These are phyloP conservation scores for Colletotrichum sp. DNA, from an alignment of 2,329 filamentous ascomycete species.

Conservation along the genomic window DNA sequence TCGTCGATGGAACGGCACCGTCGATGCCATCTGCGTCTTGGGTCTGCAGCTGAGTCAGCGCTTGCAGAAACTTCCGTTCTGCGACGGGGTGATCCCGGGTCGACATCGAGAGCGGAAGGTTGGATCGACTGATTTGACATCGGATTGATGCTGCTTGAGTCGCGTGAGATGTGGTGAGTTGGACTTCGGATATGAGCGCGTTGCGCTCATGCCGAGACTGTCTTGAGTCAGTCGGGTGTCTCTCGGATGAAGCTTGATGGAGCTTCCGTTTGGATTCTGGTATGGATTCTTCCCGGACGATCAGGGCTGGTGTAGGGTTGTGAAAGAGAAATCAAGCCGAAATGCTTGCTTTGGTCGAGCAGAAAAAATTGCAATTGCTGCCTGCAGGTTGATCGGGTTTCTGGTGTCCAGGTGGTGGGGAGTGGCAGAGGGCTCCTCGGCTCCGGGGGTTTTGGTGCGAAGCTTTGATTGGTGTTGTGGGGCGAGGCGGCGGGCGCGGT, in stretches of 20 bases:
- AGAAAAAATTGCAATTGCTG: background rate
- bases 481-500: background rate
- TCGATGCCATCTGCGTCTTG: background rate
- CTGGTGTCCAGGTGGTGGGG: background rate
- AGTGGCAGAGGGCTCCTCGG: background rate
- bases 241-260: background rate
- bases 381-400: background rate
- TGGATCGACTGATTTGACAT: background rate
- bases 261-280: background rate
- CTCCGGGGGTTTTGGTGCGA: background rate
- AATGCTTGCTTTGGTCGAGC: background rate
- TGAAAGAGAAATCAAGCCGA: background rate
- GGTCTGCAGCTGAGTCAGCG: background rate
- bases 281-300: background rate
- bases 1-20: background rate
- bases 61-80: background rate
- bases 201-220: background rate
- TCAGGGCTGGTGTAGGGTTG: background rate
- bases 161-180: background rate
- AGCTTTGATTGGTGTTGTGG: background rate
- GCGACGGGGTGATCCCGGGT: background rate
- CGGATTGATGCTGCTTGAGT: background rate
- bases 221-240: background rate
- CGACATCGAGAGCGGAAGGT: background rate
- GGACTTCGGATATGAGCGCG: background rate